phyloP scores from a whole-genome alignment of 441 rosid species.

The Gossypium aridum region DNA sequence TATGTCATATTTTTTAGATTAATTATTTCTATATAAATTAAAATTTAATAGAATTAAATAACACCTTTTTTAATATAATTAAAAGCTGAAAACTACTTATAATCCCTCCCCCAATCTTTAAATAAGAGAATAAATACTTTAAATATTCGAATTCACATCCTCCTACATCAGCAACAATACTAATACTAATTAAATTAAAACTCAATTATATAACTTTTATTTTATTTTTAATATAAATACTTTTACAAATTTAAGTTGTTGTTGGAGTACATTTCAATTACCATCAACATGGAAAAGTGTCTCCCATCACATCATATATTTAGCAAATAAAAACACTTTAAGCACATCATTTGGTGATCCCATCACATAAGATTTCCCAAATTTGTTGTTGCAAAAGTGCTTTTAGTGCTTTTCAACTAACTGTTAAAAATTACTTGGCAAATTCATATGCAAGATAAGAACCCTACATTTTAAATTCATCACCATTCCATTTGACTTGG shows the following conservation, averaged over 20 bases:
- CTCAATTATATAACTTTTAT: neutral
- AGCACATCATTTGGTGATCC: neutral
- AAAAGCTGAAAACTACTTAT: no score
- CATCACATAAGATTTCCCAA: neutral
- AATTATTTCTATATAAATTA: no score
- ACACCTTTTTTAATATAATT: no score
- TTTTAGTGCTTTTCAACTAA: neutral
- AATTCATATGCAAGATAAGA: neutral
- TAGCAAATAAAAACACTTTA: neutral
- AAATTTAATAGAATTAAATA: no score
- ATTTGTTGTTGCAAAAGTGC: neutral
- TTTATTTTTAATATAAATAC: no score
- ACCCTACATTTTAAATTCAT: neutral
- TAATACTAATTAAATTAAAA: neutral
- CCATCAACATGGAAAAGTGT: neutral
- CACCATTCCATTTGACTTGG: neutral
- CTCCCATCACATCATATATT: neutral
- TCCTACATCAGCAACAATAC: no score
- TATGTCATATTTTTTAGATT: no score
- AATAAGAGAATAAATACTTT: no score
- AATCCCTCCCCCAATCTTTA: no score
- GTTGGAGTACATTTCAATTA: neutral
- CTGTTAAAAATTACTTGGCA: neutral
- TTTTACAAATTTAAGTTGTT: no score
- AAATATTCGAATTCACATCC: no score